Evolutionary conservation across 768 basidiomycete species (phyloP), one percentile per base, ranked within the genome.

Genomic region (Hypholoma sublateritium): DNA sequence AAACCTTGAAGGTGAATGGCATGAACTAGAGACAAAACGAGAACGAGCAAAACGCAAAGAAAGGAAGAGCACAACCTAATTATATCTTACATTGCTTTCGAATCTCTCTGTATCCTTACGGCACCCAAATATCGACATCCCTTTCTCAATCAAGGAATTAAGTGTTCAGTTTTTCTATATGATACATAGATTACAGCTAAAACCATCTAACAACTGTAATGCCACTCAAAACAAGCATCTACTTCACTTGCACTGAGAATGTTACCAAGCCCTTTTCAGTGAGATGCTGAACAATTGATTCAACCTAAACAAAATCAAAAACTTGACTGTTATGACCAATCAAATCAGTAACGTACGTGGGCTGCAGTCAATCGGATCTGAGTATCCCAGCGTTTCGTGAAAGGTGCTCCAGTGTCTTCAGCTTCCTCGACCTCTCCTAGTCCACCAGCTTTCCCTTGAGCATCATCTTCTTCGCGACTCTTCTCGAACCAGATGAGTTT

Each of bases 371-470:
- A 80, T 61, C 93, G 84, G 67, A 98, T 98, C 68, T 95, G 89
- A 67, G 84, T 86, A 69, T 99, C 97, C 97, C 97, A 99, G 53
- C 91, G 83, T 74, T 96, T 95, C 0, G 95, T 98, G 73, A 91
- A 91, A 5, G 88, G 87, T 5, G 91, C 88, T 0, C 90, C 91
- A 7, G 93, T 91, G 61, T 98, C 91, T 66, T 95, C 91, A 32
- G 82, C 88, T 56, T 86, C 89, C 68, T 91, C 91, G 57, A 91
- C 88, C 50, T 95, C 93, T 35, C 95, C 95, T 57, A 96, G 74
- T 41, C 95, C 95, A 44, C 95, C 95, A 6, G 93, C 95, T 63
- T 96, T 97, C 5, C 93, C 94, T 72, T 95, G 93, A 0, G 93
- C 92, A 59, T 91, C 89, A 56, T 95, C 93, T 58, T 94, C 94